Percentiles rank a stretch among this genome's conserved stretches.
Conservation (phyloP, 208 protist species). For the Wallacemonas sp. region DNA sequence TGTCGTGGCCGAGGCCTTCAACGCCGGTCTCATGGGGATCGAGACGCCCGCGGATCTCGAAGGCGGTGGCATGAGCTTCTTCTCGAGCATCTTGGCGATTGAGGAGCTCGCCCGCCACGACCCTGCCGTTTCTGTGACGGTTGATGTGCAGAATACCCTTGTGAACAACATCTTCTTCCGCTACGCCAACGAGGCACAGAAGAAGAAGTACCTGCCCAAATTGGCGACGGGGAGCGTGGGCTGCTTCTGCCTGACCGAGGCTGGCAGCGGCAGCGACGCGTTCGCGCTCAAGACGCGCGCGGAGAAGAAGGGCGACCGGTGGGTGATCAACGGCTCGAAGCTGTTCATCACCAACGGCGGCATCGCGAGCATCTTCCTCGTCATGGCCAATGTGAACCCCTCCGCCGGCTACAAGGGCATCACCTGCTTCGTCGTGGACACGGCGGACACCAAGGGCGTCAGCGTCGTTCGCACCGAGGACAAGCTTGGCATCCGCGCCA, state of each 20-base stretch:
- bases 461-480: conserved; percentile 94
- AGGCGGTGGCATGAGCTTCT: conserved; percentile 76
- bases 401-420: conserved; percentile 93
- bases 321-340: conserved; percentile 94
- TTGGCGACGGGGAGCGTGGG: conserved; percentile 84
- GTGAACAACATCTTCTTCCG: conserved; percentile 88
- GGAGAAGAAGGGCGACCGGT: conserved; percentile 78
- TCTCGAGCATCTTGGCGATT: conserved; percentile 80
- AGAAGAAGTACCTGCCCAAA: conserved; percentile 87
- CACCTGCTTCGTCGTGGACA: conserved; percentile 96
- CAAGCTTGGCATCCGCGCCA: conserved; percentile 95
- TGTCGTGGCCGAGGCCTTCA: conserved; percentile 76
- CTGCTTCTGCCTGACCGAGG: conserved; percentile 92
- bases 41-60: conserved; percentile 66
- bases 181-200: conserved; percentile 78
- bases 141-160: conserved; percentile 94
- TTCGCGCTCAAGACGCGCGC: conserved; percentile 92
- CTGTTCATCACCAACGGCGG: conserved; percentile 94
- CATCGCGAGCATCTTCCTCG: conserved; percentile 92
- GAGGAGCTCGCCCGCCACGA: conserved; percentile 90
- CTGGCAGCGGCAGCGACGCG: conserved; percentile 87
- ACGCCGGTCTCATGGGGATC: conserved; percentile 86
- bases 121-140: conserved; percentile 80
- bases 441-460: conserved; percentile 77
- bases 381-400: conserved; percentile 93